These are phyloP conservation scores for Saitozyma sp. DNA, from an alignment of 768 basidiomycete genomes.

Conservation along the genomic window DNA sequence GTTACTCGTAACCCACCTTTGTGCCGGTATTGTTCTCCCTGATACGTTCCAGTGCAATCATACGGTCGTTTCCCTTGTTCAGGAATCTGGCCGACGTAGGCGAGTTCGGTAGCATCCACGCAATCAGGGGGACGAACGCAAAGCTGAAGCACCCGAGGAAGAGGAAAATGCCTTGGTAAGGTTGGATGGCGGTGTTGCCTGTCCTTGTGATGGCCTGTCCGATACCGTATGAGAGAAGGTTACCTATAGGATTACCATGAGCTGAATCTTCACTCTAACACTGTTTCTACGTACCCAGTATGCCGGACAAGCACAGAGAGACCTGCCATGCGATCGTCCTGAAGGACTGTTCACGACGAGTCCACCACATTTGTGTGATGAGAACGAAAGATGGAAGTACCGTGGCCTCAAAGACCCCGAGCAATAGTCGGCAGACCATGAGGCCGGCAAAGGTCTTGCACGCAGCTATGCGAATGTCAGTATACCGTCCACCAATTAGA, in stretches of 20 bases:
- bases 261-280: no score
- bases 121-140: conserved; percentile 36
- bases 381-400: no score
- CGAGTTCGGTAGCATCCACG: conserved; percentile 46
- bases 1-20: no score
- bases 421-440: conserved; percentile 23
- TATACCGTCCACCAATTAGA: no score
- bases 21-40: conserved; percentile 50
- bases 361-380: no score
- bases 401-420: conserved; percentile 58
- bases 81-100: conserved; percentile 49
- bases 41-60: conserved; percentile 49
- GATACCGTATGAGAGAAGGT: conserved; percentile 29
- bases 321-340: conserved; percentile 50
- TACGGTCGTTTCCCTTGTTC: conserved; percentile 41
- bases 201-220: conserved; percentile 18
- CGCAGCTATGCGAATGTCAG: conserved; percentile 20
- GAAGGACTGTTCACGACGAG: conserved; percentile 31
- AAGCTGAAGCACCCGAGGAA: conserved; percentile 43
- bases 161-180: conserved; percentile 47
- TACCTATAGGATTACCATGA: no score
- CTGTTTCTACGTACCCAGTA: no score
- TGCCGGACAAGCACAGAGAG: no score
- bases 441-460: conserved; percentile 32
- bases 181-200: conserved; percentile 12